phyloP scores from a whole-genome alignment of 257 asterid genomes.

The Solanum pennellii region DNA sequence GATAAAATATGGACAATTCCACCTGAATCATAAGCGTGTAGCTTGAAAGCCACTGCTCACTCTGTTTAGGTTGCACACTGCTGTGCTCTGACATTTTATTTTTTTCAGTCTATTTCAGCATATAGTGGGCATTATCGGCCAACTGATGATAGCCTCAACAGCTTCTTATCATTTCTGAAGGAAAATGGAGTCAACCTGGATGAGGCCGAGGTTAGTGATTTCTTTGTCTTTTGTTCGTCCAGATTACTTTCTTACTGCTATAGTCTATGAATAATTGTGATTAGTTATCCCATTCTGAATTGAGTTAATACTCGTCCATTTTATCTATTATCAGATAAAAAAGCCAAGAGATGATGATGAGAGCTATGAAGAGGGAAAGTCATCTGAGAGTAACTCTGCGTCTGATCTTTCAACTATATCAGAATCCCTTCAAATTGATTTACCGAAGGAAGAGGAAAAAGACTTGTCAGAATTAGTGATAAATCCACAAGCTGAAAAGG shows the following conservation, averaged over 20 bases:
- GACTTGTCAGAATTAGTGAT: constrained; percentile 7
- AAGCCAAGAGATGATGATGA: constrained; percentile 61
- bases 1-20: no score
- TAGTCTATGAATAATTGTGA: not conserved
- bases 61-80: not conserved
- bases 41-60: not conserved
- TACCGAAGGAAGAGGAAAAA: constrained; percentile 18
- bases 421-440: constrained; percentile 14
- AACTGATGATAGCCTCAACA: constrained; percentile 63
- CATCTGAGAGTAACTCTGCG: not conserved
- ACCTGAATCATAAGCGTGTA: not conserved
- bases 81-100: not conserved
- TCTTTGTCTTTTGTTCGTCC: not conserved
- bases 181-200: constrained; percentile 67
- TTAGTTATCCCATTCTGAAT: not conserved
- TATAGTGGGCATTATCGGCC: constrained; percentile 98
- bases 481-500: constrained; percentile 19
- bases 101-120: constrained; percentile 67
- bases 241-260: not conserved
- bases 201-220: constrained; percentile 50
- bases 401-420: constrained; percentile 16
- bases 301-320: not conserved
- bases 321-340: constrained; percentile 30
- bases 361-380: constrained; percentile 12
- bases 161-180: constrained; percentile 51